Conservation (phyloP, 2,329 filamentous ascomycete species). For the Didymella segeticola region DNA sequence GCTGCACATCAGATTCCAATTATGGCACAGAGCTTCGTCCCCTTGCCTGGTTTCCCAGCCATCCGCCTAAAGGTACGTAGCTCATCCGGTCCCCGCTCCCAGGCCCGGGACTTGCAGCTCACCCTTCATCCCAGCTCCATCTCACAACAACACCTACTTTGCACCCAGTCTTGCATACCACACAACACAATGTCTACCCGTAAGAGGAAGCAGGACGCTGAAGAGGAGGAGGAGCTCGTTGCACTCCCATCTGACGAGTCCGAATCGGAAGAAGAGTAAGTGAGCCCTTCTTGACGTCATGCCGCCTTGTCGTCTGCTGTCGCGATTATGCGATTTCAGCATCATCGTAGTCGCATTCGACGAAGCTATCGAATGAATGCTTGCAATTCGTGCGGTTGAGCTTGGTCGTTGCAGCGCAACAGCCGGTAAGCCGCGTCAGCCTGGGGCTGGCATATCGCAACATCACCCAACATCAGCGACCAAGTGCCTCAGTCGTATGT, state of each 20-base stretch:
- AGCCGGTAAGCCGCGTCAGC: neutral
- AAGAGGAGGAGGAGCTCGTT: conserved; percentile 53
- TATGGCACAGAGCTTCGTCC: conserved; percentile 34
- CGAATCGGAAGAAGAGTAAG: conserved; percentile 55
- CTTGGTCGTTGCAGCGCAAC: conserved; percentile 13
- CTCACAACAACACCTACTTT: conserved; percentile 18
- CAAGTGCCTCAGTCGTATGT: neutral
- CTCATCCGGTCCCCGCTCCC: conserved; percentile 39
- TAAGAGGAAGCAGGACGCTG: conserved; percentile 53
- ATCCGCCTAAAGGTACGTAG: conserved; percentile 36
- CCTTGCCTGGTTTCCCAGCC: conserved; percentile 41
- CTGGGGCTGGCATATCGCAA: neutral
- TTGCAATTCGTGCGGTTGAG: conserved; percentile 9
- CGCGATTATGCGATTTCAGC: conserved; percentile 26
- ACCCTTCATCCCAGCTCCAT: conserved; percentile 26
- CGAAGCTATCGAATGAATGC: conserved; percentile 17
- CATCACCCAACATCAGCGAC: neutral
- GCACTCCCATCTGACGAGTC: conserved; percentile 53
- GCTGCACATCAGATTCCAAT: conserved; percentile 28
- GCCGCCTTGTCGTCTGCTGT: conserved; percentile 24
- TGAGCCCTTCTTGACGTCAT: conserved; percentile 48
- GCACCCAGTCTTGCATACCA: conserved; percentile 6
- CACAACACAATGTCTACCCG: conserved; percentile 49
- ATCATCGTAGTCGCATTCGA: conserved; percentile 31
- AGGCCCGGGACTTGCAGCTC: conserved; percentile 24